Base-by-base conservation (phyloP, 2,329 filamentous ascomycete genomes). In the Trichoderma sp. region DNA sequence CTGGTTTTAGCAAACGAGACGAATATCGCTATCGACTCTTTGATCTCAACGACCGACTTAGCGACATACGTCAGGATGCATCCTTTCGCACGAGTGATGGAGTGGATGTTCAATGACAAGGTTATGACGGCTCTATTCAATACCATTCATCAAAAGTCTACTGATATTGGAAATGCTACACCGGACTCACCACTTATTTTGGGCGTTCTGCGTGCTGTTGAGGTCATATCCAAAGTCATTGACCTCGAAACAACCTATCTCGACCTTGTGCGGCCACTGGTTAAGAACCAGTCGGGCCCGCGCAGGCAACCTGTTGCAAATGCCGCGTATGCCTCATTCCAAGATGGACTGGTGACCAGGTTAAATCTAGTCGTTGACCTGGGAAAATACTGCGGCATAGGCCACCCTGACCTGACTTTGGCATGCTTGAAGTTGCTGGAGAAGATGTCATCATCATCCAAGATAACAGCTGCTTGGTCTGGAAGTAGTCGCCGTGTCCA, bases 101-200 rank as follows among this genome's bases (percentile, higher is more conserved):
- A 99, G 77, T 98, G 96, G 94, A 88, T 99, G 80, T 97, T 97
- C 80, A 97, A 97, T 77, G 93, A 96, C 75, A 93, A 91, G 72
- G 92, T 97, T 27, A 88, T 97, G 75, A 88, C 87, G 72, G 88
- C 91, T 16, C 81, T 99, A 2, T 95, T 97, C 79, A 86, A 88
- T 68, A 88, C 91, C 13, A 88, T 96, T 35, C 92, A 95, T 73
- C 91, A 96, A 77, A 88, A 95, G 73, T 82, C 91, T 19, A 83
- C 86, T 8, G 89, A 92, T 70, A 87, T 97, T 52, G 88, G 92
- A 71, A 89, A 88, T 73, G 88, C 93, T 13, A 83, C 89, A 5
- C 88, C 91, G 1, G 91, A 94, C 73, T 97, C 95, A 6, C 92
- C 95, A 2, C 82, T 97, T 43, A 89, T 98, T 33, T 84, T 93